Conservation (phyloP, 179 eudicot genomes). For the Pouteria campechiana region DNA sequence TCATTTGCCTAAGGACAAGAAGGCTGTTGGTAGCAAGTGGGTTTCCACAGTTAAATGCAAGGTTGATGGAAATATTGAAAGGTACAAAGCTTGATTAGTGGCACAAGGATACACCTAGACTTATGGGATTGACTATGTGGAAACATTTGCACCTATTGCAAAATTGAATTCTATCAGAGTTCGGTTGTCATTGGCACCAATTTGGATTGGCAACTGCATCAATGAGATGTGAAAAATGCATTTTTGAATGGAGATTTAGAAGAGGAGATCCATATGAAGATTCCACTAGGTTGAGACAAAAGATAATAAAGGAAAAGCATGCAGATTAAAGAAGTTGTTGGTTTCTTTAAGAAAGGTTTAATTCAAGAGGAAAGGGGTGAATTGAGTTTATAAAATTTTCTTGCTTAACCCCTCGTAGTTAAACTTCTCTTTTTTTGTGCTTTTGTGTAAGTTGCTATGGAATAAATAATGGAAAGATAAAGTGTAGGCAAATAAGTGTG, state of each 20-base stretch:
- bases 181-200: background rate
- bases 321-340: too few relatives aligned
- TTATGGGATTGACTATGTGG: background rate
- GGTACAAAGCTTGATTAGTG: background rate
- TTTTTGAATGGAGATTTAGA: background rate
- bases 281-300: too few relatives aligned
- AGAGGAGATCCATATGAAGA: background rate
- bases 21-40: background rate
- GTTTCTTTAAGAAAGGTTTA: too few relatives aligned
- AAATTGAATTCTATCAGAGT: background rate
- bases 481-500: too few relatives aligned
- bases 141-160: background rate
- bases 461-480: too few relatives aligned
- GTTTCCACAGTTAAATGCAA: background rate
- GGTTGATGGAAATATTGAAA: background rate
- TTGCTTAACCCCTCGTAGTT: too few relatives aligned
- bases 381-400: too few relatives aligned
- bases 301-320: too few relatives aligned
- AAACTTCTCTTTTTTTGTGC: too few relatives aligned
- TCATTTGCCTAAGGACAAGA: too few relatives aligned
- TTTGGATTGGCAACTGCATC: background rate
- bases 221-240: background rate
- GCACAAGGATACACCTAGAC: background rate
- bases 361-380: too few relatives aligned
- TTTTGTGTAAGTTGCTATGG: too few relatives aligned